phyloP scores from a whole-genome alignment of 2,329 filamentous ascomycete species.

The Colletotrichum scovillei region DNA sequence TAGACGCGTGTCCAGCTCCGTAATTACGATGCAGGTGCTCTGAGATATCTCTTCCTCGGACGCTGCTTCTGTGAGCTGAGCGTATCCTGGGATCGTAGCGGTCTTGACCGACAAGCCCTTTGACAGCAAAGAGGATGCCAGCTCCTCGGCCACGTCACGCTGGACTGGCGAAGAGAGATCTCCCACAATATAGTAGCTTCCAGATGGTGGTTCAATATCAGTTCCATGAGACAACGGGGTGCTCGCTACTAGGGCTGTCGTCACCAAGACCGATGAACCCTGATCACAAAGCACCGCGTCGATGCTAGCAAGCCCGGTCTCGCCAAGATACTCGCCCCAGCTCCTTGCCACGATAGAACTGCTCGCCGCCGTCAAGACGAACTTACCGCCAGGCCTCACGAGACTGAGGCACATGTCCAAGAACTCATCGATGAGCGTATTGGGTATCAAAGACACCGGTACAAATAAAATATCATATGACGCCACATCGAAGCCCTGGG shows the following conservation, averaged over 20 bases:
- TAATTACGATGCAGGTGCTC: not conserved
- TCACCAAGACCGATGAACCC: not conserved
- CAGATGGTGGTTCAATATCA: not conserved
- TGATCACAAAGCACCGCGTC: not conserved
- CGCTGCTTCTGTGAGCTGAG: not conserved
- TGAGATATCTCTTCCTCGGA: not conserved
- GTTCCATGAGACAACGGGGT: too few species aligned
- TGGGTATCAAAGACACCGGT: slow-evolving; percentile 26
- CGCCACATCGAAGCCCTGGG: slow-evolving; percentile 40
- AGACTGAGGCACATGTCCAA: slow-evolving; percentile 40
- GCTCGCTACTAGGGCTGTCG: not conserved
- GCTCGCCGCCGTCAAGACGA: slow-evolving; percentile 22
- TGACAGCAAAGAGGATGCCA: not conserved
- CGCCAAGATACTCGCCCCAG: not conserved
- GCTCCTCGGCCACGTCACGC: not conserved
- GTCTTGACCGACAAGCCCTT: not conserved
- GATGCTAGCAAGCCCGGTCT: not conserved
- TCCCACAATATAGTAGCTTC: not conserved
- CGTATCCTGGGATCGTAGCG: not conserved
- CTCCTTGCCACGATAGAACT: not conserved
- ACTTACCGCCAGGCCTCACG: slow-evolving; percentile 44
- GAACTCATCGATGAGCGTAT: slow-evolving; percentile 34
- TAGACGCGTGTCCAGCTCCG: not conserved
- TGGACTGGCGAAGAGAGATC: not conserved
- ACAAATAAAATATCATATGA: slow-evolving; percentile 44